Evolutionary conservation across 768 basidiomycete genomes (phyloP), one percentile per base, ranked within the genome.

Genomic region (Xerocomellus amylosporus): DNA sequence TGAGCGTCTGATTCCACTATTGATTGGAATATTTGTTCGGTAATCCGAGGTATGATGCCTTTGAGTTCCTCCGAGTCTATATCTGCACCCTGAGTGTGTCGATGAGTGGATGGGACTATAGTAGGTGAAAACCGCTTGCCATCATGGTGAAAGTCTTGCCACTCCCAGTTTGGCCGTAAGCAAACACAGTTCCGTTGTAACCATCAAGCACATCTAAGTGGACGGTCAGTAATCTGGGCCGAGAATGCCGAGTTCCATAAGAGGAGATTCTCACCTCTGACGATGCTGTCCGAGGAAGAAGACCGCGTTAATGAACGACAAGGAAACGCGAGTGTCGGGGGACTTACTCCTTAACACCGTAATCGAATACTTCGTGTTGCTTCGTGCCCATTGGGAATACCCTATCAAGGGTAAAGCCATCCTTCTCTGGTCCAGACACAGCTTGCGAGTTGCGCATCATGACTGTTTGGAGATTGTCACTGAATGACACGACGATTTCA

Each of bases 131-230:
- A 49, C 19, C 10, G 53, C 78, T 56, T 60, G 87, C 97, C 96
- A 98, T 98, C 97, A 98, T 98, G 20, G 97, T 95, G 72, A 94
- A 96, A 1, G 92, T 94, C 75, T 99, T 99, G 54, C 96, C 96
- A 60, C 90, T 93, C 60, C 90, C 91, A 2, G 96, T 98, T 71
- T 98, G 96, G 36, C 96, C 96, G 73, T 99, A 99, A 47, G 97
- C 97, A 60, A 99, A 84, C 51, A 98, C 89, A 12, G 94, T 98
- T 46, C 97, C 97, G 64, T 99, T 99, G 77, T 99, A 99, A 24
- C 97, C 97, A 73, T 93, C 90, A 69, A 99, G 84, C 45, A 99
- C 97, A 80, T 99, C 97, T 98, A 57, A 44, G 44, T 42, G 56
- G 43, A 34, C 24, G 15, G 55, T 73, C 51, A 68, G 65, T 54